Evolutionary conservation across 805 yeast genomes (phyloP), one percentile per base, ranked within the genome.

Genomic region (Ascoidea rubescens): DNA sequence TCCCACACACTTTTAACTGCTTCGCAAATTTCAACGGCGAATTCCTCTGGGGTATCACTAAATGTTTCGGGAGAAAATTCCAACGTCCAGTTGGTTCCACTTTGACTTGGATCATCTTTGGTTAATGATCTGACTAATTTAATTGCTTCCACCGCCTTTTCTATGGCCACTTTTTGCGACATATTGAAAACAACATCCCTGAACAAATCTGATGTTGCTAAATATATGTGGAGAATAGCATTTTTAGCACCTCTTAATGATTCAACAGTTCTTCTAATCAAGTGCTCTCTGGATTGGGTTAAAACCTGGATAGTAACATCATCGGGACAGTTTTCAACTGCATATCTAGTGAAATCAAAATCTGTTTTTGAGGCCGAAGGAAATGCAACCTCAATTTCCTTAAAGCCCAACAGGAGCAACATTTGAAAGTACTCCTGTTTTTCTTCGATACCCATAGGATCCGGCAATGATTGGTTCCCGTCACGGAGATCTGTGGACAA

Each of bases 331-430:
- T 79, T 77, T 64, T 82, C 87, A 47, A 84, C 88, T 5, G 89
- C 90, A 59, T 78, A 84, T 54, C 89, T 71, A 28, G 91, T 84
- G 71, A 84, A 84, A 66, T 84, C 91, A 61, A 84, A 84, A 68
- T 84, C 91, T 5, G 87, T 82, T 63, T 84, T 90, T 4, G 89
- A 83, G 3, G 90, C 90, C 32, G 87, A 80, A 7, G 91, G 91
- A 69, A 84, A 84, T 2, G 87, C 72, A 48, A 84, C 91, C 66
- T 84, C 91, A 60, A 84, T 84, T 68, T 84, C 91, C 63, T 84
- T 84, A 70, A 84, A 83, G 1, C 91, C 91, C 53, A 84, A 71
- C 53, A 83, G 87, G 6, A 83, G 59, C 58, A 84, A 71, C 66
- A 84, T 84, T 60, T 81, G 81, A 72, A 83, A 84, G 64, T 83